A percentile compares a stretch with the other conserved stretches of the same genome.
Evolutionary conservation across 106 monocot genomes (phyloP).

Genomic region (Cymbidium sinense): DNA sequence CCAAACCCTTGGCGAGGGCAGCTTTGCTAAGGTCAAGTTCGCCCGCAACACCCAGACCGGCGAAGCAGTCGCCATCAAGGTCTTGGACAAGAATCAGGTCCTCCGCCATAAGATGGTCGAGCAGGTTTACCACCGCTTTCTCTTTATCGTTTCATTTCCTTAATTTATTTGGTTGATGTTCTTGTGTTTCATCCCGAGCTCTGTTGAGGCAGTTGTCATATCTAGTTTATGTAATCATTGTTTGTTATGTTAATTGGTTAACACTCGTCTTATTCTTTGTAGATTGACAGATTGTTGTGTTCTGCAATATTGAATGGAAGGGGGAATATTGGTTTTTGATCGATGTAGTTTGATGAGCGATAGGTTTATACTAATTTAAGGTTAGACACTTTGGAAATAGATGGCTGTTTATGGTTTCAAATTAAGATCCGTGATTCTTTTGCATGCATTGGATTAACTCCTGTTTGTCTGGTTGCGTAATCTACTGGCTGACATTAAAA

Average conservation of each 20-base stretch:
- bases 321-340: background rate
- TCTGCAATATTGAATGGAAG: background rate
- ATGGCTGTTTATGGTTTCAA: background rate
- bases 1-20: slow-evolving; percentile 73
- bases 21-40: slow-evolving; percentile 91
- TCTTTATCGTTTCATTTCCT: background rate
- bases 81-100: slow-evolving; percentile 64
- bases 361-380: background rate
- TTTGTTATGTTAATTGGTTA: background rate
- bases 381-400: background rate
- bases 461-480: background rate
- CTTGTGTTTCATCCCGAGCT: background rate
- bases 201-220: background rate
- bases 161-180: background rate
- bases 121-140: slow-evolving; percentile 23
- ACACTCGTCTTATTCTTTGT: background rate
- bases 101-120: slow-evolving; percentile 87
- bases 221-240: background rate
- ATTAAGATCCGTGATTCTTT: background rate
- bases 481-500: background rate
- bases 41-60: slow-evolving; percentile 44
- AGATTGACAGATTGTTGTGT: too few relatives aligned
- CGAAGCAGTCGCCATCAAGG: slow-evolving; percentile 58
- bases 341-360: too few relatives aligned
- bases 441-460: background rate